Evolutionary conservation across 768 basidiomycete genomes (phyloP).

Genomic region (Artomyces pyxidatus): DNA sequence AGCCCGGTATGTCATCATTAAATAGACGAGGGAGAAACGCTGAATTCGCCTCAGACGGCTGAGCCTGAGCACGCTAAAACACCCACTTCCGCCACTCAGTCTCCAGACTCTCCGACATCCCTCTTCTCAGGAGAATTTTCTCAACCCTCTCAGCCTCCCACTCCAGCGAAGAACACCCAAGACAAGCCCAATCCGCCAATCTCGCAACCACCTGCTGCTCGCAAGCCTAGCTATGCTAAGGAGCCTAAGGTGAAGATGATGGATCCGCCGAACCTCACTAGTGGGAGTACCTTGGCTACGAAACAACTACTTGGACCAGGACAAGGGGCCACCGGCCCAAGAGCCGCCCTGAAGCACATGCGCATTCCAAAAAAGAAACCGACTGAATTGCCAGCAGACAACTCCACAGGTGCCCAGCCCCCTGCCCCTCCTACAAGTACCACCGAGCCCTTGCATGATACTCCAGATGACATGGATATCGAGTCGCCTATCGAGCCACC

Average conservation of each 20-base stretch:
- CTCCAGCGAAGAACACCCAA: neutral
- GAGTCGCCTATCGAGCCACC: too few species aligned
- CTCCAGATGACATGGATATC: too few species aligned
- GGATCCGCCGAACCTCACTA: slow-evolving; percentile 13
- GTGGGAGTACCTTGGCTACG: slow-evolving; percentile 11
- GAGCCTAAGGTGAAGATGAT: slow-evolving; percentile 28
- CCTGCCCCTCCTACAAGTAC: too few species aligned
- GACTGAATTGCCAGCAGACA: too few species aligned
- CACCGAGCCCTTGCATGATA: too few species aligned
- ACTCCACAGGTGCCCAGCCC: too few species aligned
- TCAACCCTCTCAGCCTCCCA: slow-evolving; percentile 4
- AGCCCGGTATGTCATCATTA: too few species aligned
- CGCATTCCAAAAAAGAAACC: slow-evolving; percentile 9
- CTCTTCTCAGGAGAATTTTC: slow-evolving; percentile 19
- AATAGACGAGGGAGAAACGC: too few species aligned
- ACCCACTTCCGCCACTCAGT: neutral
- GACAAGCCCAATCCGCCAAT: neutral
- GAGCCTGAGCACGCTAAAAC: slow-evolving; percentile 8
- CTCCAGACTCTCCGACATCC: slow-evolving; percentile 12
- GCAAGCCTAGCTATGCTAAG: slow-evolving; percentile 6
- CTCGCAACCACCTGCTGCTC: neutral
- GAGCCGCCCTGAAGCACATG: neutral
- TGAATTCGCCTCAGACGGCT: too few species aligned
- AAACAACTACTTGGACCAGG: slow-evolving; percentile 17
- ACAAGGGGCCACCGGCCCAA: neutral